Conservation (phyloP, 441 rosid genomes). For the Dalechampia spathulata region DNA sequence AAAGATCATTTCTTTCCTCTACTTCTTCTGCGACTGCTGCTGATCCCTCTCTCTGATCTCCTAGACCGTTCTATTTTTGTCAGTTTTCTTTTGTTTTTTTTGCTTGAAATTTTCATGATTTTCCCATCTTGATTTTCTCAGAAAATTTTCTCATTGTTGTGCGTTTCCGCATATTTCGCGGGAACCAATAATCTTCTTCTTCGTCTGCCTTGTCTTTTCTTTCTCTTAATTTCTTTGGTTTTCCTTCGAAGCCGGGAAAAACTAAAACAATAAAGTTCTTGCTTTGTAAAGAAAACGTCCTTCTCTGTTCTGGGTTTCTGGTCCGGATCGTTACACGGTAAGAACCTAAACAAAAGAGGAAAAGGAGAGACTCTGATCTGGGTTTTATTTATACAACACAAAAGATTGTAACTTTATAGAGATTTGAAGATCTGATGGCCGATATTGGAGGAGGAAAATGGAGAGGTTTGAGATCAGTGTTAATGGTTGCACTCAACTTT, state of each 20-base stretch:
- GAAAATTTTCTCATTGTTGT: not conserved
- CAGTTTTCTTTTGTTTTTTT: too few relatives aligned
- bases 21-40: too few relatives aligned
- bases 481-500: slow-evolving; percentile 24
- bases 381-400: not conserved
- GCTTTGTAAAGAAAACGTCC: too few relatives aligned
- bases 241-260: not conserved
- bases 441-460: slow-evolving; percentile 31
- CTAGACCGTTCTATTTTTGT: too few relatives aligned
- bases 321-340: too few relatives aligned
- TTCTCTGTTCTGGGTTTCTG: too few relatives aligned
- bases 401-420: not conserved
- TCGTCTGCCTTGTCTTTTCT: not conserved
- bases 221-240: not conserved
- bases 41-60: too few relatives aligned
- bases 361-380: not conserved
- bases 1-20: too few relatives aligned
- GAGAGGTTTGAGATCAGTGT: slow-evolving; percentile 30
- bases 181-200: not conserved
- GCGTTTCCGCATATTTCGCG: not conserved
- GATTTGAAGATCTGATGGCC: slow-evolving; percentile 13
- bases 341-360: too few relatives aligned
- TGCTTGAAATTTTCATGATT: not conserved
- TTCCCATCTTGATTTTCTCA: not conserved
- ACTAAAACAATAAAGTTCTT: too few relatives aligned